These are phyloP conservation scores for Abelmoschus esculentus DNA, from an alignment of 345 rosid genomes.

Conservation along the genomic window DNA sequence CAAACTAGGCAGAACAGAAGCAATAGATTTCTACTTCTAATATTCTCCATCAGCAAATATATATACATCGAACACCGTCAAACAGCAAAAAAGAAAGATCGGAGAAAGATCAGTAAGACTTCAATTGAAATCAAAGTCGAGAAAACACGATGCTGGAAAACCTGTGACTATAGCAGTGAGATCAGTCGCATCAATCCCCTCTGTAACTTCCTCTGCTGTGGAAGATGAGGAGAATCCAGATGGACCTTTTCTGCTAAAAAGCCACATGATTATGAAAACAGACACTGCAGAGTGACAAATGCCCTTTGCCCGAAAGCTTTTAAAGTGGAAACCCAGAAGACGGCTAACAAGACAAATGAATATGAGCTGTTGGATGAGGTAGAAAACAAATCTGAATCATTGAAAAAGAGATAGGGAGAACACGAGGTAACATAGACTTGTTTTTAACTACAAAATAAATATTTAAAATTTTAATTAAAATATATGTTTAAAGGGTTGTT, in stretches of 20 bases:
- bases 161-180: slow-evolving; percentile 66
- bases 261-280: slow-evolving; percentile 28
- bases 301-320: not conserved
- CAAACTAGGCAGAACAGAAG: not conserved
- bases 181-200: slow-evolving; percentile 45
- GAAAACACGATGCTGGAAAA: not conserved
- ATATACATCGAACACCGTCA: not conserved
- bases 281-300: not conserved
- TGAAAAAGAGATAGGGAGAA: too few relatives aligned
- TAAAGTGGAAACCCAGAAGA: too few relatives aligned
- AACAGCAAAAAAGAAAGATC: not conserved
- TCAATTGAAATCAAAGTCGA: not conserved
- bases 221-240: slow-evolving; percentile 51
- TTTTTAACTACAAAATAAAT: too few relatives aligned
- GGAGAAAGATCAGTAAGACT: not conserved
- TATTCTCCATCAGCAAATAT: not conserved
- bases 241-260: slow-evolving; percentile 32
- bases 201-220: slow-evolving; percentile 53
- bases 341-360: too few relatives aligned
- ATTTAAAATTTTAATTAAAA: too few relatives aligned
- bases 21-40: not conserved
- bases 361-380: too few relatives aligned
- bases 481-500: too few relatives aligned
- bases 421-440: too few relatives aligned
- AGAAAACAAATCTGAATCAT: too few relatives aligned